Base-by-base conservation (phyloP, 192 early-diverging fungal genomes). In the Coemansia sp. region DNA sequence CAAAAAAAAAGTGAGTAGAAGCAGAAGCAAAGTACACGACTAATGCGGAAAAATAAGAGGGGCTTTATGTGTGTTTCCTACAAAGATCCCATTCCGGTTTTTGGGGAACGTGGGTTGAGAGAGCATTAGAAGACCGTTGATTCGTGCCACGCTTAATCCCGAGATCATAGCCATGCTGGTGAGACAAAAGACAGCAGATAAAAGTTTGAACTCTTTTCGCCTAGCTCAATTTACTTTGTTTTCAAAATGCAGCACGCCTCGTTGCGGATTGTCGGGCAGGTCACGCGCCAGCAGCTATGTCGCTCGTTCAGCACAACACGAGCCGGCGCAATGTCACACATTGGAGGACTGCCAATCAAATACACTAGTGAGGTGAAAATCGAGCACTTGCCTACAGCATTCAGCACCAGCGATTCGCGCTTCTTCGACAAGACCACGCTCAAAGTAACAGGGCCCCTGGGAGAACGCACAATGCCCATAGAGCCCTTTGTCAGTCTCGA, bases 361-460 rank as follows among this genome's bases (percentile, higher is more conserved):
- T 90, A 90, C 75, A 85, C 93, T 1, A 74, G 77, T 51, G 91
- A 90, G 38, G 93, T 99, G 6, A 71, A 84, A 56, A 83, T 99
- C 51, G 77, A 76, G 33, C 88, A 91, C 71, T 73, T 88, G 34
- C 59, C 73, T 38, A 86, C 84, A 38, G 86, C 92, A 33, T 87
- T 86, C 83, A 67, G 64, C 37, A 61, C 73, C 3, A 83, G 81
- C 14, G 87, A 85, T 40, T 86, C 90, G 18, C 83, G 88, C 51
- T 88, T 87, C 63, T 67, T 85, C 9, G 65, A 86, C 70, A 89
- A 87, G 60, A 88, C 88, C 2, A 86, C 77, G 20, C 74, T 96
- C 18, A 83, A 74, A 55, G 91, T 99, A 23, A 89, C 64, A 0
- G 96, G 96, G 1, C 94, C 95, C 1, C 66, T 92, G 5, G 96